phyloP scores from a whole-genome alignment of 495 filamentous ascomycete species.

The Talaromyces trachyspermus region DNA sequence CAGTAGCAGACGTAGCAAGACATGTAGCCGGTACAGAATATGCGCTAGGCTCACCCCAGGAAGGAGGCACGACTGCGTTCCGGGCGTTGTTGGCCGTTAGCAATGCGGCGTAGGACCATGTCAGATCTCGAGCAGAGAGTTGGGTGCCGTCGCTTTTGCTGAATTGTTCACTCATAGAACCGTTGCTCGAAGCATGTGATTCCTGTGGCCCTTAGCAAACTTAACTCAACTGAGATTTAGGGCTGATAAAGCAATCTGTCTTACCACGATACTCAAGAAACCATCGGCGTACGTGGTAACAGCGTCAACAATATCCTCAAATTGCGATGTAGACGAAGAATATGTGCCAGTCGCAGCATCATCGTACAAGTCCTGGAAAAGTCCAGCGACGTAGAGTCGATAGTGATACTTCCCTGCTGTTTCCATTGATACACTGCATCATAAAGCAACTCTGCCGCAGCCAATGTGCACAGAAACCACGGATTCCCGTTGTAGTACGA shows the following conservation, averaged over 20 bases:
- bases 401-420: conserved; percentile 30
- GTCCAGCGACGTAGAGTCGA: conserved; percentile 31
- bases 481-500: conserved; percentile 59
- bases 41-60: conserved; percentile 47
- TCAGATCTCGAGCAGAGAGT: conserved; percentile 47
- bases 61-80: conserved; percentile 41
- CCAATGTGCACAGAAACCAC: conserved; percentile 32
- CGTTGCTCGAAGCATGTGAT: conserved; percentile 35
- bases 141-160: conserved; percentile 41
- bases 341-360: conserved; percentile 32
- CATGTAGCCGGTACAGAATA: conserved; percentile 46
- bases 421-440: conserved; percentile 45
- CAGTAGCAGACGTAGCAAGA: conserved; percentile 46
- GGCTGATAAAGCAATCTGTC: too few species aligned
- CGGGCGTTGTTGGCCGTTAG: conserved; percentile 40
- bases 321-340: conserved; percentile 30
- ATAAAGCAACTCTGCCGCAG: conserved; percentile 33
- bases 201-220: too few species aligned
- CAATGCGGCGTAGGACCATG: conserved; percentile 47
- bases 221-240: too few species aligned
- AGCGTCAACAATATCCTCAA: conserved; percentile 32
- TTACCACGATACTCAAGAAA: conserved; percentile 38
- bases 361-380: conserved; percentile 37
- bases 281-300: conserved; percentile 44
- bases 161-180: conserved; percentile 56